A percentile compares a stretch with the other conserved stretches of the same genome.
These are phyloP conservation scores for Cyberlindnera euphorbiiphila DNA, from an alignment of 805 yeast species.

Conservation along the genomic window DNA sequence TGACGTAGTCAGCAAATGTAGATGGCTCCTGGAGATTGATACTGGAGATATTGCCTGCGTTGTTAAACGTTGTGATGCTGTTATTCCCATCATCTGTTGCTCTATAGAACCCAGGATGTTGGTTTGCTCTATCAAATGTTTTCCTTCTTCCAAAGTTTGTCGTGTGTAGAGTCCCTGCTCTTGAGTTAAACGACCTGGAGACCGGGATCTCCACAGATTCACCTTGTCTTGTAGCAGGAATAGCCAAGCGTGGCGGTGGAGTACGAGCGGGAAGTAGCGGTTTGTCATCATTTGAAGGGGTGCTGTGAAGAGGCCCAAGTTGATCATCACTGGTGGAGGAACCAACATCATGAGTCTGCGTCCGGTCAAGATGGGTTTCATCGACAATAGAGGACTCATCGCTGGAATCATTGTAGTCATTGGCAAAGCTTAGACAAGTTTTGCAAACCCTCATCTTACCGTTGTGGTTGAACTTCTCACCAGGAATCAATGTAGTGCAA, in stretches of 20 bases:
- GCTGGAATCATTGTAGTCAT: constrained; percentile 69
- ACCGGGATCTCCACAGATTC: constrained; percentile 71
- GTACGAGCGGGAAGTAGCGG: constrained; percentile 38
- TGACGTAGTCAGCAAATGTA: constrained; percentile 27
- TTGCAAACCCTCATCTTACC: constrained; percentile 77
- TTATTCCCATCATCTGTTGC: constrained; percentile 7
- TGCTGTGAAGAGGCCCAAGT: constrained; percentile 13
- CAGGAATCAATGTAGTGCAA: constrained; percentile 72
- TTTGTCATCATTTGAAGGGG: constrained; percentile 21
- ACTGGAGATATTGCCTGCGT: not conserved
- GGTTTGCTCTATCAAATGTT: constrained; percentile 17
- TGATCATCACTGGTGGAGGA: constrained; percentile 17
- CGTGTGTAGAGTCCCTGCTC: constrained; percentile 24
- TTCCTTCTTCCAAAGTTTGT: constrained; percentile 25
- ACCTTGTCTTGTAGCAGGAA: constrained; percentile 77
- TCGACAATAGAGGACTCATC: constrained; percentile 51
- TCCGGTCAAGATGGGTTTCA: constrained; percentile 28
- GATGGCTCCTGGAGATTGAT: constrained; percentile 14
- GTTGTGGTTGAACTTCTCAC: constrained; percentile 55
- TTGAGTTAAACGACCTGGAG: constrained; percentile 26
- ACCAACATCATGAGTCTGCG: constrained; percentile 17
- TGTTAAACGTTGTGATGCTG: constrained; percentile 3
- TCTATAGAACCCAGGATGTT: constrained; percentile 15
- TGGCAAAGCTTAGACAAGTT: constrained; percentile 60
- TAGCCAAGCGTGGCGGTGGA: constrained; percentile 71